Base-by-base conservation (phyloP, 192 early-diverging fungal species). In the Nowakowskiella sp. region DNA sequence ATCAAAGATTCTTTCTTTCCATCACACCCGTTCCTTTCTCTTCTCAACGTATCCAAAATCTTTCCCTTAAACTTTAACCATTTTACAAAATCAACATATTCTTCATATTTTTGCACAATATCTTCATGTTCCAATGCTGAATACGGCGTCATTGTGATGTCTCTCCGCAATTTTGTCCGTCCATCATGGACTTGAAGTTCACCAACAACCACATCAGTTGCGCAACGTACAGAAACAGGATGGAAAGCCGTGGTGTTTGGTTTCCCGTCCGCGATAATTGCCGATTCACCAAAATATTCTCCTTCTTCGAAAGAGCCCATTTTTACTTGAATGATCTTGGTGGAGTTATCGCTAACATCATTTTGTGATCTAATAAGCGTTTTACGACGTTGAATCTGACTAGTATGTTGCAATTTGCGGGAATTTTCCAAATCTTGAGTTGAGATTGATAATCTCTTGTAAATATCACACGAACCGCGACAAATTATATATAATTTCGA, bases 261-360 rank as follows among this genome's bases (percentile, higher is more conserved):
- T 59, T 4, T 26, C 28, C 23, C 9, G n/a, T 66, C 33, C 25
- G 2, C 9, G 36, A 31, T 22, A n/a, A 69, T 53, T 25, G 44
- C 60, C n/a, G 58, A 59, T 46, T 72, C 58, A 6, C 68, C 71
- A 53, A 73, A 71, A 48, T 71, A 73, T 10, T 42, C 27, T 3
- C 39, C 4, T 1, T 33, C 24, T n/a, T 47, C 7, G 3, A 70
- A 22, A 10, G 46, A 44, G 24, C 53, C 70, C 34, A 66, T 19
- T 16, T 2, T n/a, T n/a, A n/a, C n/a, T n/a, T n/a, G n/a, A n/a
- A n/a, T n/a, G n/a, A n/a, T n/a, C n/a, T n/a, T n/a, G n/a, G n/a
- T n/a, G n/a, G n/a, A n/a, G n/a, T n/a, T n/a, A n/a, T n/a, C n/a
- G n/a, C n/a, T n/a, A n/a, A n/a, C n/a, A n/a, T n/a, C n/a, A n/a